Percentiles rank a stretch among this genome's conserved stretches.
These are phyloP conservation scores for Gracilaria domingensis DNA, from an alignment of 23 red algal species.

Conservation along the genomic window DNA sequence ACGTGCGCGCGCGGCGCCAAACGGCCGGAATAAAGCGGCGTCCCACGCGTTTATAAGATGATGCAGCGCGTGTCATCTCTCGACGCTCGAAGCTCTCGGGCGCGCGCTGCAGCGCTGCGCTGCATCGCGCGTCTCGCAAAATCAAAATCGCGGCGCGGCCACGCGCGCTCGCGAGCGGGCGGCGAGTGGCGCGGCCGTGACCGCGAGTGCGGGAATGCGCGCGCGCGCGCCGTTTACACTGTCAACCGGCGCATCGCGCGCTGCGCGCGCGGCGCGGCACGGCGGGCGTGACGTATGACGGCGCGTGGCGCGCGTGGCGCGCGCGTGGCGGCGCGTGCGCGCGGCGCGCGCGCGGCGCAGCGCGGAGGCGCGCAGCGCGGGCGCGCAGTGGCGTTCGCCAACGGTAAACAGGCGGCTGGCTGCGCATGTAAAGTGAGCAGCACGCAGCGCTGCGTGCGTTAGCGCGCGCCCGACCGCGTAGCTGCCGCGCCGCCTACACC, in stretches of 20 bases:
- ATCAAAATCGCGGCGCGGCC: not conserved
- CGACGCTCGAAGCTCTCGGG: no score
- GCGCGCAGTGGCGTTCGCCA: not conserved
- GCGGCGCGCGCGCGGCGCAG: not conserved
- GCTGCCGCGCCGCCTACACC: not conserved
- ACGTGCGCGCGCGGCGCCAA: no score
- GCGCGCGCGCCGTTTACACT: not conserved
- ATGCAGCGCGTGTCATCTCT: no score
- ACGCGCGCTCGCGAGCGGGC: not conserved
- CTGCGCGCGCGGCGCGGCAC: not conserved
- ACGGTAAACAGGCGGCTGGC: not conserved
- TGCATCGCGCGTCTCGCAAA: no score
- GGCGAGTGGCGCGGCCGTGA: constrained; percentile 8
- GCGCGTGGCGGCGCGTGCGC: not conserved
- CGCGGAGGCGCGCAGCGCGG: not conserved
- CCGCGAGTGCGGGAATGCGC: not conserved
- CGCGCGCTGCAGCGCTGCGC: no score
- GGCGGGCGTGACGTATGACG: not conserved
- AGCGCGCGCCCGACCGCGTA: no score
- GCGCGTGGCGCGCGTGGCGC: not conserved
- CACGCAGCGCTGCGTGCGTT: not conserved
- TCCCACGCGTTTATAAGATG: no score
- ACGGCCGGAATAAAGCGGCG: no score
- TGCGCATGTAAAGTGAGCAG: not conserved
- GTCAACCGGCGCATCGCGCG: not conserved